A percentile compares a stretch with the other conserved stretches of the same genome.
phyloP scores from a whole-genome alignment of 192 early-diverging fungal species.

The Obelidium mucronatum region DNA sequence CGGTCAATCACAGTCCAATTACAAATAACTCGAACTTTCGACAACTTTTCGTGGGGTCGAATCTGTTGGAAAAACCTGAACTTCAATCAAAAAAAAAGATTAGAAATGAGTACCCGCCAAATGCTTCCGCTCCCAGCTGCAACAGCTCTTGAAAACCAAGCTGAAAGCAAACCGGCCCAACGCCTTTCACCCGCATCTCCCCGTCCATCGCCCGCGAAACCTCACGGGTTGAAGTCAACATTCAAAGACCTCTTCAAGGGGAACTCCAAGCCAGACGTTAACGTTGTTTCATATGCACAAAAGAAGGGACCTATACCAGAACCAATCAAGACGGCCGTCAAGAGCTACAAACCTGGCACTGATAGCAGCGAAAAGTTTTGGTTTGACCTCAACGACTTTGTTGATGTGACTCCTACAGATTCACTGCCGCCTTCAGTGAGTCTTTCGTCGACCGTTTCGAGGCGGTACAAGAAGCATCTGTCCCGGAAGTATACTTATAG shows the following conservation, averaged over 20 bases:
- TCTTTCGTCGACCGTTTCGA: not conserved
- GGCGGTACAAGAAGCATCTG: constrained; percentile 5
- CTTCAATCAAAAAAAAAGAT: not conserved
- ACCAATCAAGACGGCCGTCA: too few relatives aligned
- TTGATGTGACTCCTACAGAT: constrained; percentile 3
- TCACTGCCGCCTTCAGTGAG: not conserved
- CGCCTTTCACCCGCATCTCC: not conserved
- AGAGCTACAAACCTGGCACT: not conserved
- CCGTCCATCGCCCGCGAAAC: not conserved
- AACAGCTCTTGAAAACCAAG: not conserved
- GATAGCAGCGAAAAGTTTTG: not conserved
- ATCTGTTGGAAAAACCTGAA: not conserved
- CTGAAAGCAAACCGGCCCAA: constrained; percentile 1
- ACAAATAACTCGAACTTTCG: not conserved
- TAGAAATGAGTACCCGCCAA: not conserved
- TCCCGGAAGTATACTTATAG: constrained; percentile 10
- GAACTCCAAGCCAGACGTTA: not conserved
- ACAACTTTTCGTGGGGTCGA: not conserved
- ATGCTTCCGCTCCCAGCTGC: not conserved
- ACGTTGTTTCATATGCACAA: not conserved
- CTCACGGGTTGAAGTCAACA: constrained; percentile 19
- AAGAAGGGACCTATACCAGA: not conserved
- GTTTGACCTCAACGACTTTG: not conserved
- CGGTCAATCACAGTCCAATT: too few relatives aligned
- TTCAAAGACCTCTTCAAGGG: constrained; percentile 12